Evolutionary conservation across 768 basidiomycete species (phyloP).

Genomic region (Boletus speciosus): DNA sequence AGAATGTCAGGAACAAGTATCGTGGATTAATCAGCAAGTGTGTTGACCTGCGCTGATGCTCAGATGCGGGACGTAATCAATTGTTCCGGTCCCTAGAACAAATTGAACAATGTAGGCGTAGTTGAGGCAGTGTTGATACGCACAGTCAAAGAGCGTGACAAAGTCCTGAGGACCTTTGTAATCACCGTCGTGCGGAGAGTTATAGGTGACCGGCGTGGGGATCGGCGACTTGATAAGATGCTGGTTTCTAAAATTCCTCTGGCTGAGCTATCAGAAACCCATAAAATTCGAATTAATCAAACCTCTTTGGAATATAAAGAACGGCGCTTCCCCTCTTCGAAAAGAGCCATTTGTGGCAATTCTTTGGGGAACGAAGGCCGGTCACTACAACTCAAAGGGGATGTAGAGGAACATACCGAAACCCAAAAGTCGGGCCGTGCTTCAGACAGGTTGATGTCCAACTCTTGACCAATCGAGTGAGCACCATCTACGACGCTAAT

Average conservation of each 20-base stretch:
- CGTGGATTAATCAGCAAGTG: background rate
- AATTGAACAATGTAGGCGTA: background rate
- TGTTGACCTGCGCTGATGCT: conserved; percentile 50
- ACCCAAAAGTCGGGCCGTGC: conserved; percentile 73
- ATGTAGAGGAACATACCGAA: conserved; percentile 44
- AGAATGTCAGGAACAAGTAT: conserved; percentile 2
- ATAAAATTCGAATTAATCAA: conserved; percentile 5
- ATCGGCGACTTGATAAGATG: conserved; percentile 56
- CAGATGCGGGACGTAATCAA: conserved; percentile 51
- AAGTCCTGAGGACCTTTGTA: conserved; percentile 36
- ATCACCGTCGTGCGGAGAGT: conserved; percentile 41
- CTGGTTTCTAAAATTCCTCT: conserved; percentile 48
- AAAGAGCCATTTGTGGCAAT: conserved; percentile 85
- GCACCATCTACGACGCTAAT: conserved; percentile 77
- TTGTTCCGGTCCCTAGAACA: conserved; percentile 58
- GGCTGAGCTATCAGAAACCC: background rate
- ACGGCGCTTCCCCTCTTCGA: conserved; percentile 64
- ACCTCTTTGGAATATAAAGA: conserved; percentile 71
- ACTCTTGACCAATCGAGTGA: conserved; percentile 73
- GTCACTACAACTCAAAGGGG: background rate
- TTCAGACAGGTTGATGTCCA: conserved; percentile 52
- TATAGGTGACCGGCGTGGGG: conserved; percentile 53
- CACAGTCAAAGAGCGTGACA: conserved; percentile 48
- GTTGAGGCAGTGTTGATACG: background rate
- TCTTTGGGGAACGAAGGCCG: conserved; percentile 36